Conservation (phyloP, 2,329 filamentous ascomycete species). For the Fusarium proliferatum region DNA sequence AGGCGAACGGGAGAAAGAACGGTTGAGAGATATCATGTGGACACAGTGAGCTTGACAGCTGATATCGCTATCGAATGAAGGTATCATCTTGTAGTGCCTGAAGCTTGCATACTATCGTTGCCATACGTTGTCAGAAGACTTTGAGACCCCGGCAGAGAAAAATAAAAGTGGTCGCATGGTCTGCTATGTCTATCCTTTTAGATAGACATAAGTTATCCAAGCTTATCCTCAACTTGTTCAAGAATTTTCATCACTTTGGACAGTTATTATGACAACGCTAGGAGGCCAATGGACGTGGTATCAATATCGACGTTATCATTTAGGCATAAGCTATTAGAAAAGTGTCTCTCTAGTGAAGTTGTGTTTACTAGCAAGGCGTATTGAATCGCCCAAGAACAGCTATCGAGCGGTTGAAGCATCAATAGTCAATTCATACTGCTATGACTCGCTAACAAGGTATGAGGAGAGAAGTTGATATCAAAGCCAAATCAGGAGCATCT, state of each 20-base stretch:
- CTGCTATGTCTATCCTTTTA: not conserved
- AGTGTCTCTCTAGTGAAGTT: slow-evolving; percentile 22
- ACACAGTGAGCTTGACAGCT: not conserved
- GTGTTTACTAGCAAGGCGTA: slow-evolving; percentile 8
- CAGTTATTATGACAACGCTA: not conserved
- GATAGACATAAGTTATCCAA: not conserved
- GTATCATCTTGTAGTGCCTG: not conserved
- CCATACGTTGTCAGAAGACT: not conserved
- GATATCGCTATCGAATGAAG: not conserved
- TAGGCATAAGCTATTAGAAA: slow-evolving; percentile 16
- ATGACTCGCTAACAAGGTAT: slow-evolving; percentile 35
- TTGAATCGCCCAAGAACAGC: slow-evolving; percentile 11
- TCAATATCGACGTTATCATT: slow-evolving; percentile 16
- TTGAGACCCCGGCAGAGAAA: not conserved
- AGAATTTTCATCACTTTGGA: not conserved
- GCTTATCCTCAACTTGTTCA: not conserved
- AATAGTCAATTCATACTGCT: slow-evolving; percentile 37
- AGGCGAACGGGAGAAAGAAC: slow-evolving; percentile 68
- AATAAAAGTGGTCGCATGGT: no score
- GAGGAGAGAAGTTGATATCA: slow-evolving; percentile 37
- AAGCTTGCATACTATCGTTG: not conserved
- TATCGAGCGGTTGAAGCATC: slow-evolving; percentile 24
- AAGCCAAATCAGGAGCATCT: slow-evolving; percentile 34
- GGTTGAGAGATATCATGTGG: slow-evolving; percentile 65
- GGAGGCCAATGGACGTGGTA: not conserved